phyloP scores from a whole-genome alignment of 2,329 filamentous ascomycete species.

The Ophioceras dolichostomum region DNA sequence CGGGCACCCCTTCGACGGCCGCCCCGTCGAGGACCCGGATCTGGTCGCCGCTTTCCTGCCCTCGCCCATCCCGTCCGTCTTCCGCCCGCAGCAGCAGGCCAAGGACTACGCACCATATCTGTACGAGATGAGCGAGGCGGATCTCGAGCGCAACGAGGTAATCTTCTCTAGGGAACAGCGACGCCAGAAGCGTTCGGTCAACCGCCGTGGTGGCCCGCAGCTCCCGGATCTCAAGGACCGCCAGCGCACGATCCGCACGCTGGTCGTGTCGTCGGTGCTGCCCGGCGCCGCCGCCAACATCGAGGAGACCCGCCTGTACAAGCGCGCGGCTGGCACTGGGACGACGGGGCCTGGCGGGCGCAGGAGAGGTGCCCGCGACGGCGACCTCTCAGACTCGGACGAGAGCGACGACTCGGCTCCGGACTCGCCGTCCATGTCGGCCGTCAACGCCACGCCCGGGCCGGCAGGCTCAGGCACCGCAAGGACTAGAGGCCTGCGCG shows the following conservation, averaged over 20 bases:
- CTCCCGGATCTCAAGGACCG: slow-evolving; percentile 94
- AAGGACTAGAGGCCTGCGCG: slow-evolving; percentile 77
- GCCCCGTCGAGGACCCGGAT: slow-evolving; percentile 85
- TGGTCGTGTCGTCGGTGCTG: slow-evolving; percentile 84
- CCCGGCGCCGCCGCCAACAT: slow-evolving; percentile 71
- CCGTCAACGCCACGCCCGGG: too few species aligned
- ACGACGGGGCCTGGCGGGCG: slow-evolving; percentile 1
- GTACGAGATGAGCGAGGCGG: slow-evolving; percentile 84
- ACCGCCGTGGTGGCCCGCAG: slow-evolving; percentile 80
- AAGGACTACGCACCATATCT: slow-evolving; percentile 92
- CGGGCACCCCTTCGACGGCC: slow-evolving; percentile 88
- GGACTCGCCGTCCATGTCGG: slow-evolving; percentile 72
- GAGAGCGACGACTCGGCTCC: slow-evolving; percentile 81
- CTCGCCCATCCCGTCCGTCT: slow-evolving; percentile 69
- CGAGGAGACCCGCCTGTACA: slow-evolving; percentile 80
- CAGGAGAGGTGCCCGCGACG: slow-evolving; percentile 36
- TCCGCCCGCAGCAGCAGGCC: slow-evolving; percentile 81
- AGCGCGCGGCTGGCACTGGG: slow-evolving; percentile 49
- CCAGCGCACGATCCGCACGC: slow-evolving; percentile 81
- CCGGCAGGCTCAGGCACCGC: slow-evolving; percentile 73
- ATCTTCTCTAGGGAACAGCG: slow-evolving; percentile 90
- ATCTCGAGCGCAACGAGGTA: slow-evolving; percentile 80
- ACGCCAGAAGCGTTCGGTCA: slow-evolving; percentile 89
- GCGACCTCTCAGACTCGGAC: slow-evolving; percentile 75
- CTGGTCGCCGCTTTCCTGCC: slow-evolving; percentile 75